Evolutionary conservation across 2,329 filamentous ascomycete genomes (phyloP).

Genomic region (Torrubiella hemipterigena): DNA sequence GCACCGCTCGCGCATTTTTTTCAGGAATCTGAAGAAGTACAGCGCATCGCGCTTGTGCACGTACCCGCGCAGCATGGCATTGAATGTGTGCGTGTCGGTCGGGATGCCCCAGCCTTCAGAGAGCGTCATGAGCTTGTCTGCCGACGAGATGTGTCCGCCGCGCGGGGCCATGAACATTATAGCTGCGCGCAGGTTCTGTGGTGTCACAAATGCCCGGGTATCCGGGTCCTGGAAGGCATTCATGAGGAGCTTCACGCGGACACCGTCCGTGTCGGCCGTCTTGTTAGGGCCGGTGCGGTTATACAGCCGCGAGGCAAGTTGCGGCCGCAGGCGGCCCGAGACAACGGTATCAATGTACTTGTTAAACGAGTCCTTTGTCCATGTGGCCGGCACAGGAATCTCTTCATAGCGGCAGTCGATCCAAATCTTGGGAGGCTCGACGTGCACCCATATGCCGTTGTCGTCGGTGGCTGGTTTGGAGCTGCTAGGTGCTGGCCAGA

Average conservation of each 20-base stretch:
- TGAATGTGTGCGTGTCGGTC: conserved; percentile 34
- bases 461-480: conserved; percentile 10
- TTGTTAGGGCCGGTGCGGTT: conserved; percentile 2
- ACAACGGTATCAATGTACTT: conserved; percentile 29
- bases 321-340: conserved; percentile 21
- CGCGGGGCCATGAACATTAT: conserved; percentile 26
- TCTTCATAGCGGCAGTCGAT: conserved; percentile 23
- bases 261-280: conserved; percentile 22
- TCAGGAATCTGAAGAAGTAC: conserved; percentile 27
- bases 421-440: conserved; percentile 17
- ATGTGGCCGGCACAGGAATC: conserved; percentile 23
- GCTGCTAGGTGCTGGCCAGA: conserved; percentile 20
- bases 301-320: conserved; percentile 23
- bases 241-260: conserved; percentile 25
- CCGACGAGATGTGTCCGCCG: conserved; percentile 21
- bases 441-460: conserved; percentile 22
- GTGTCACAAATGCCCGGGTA: conserved; percentile 22
- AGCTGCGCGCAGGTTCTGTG: conserved; percentile 28
- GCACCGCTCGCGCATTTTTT: conserved; percentile 26
- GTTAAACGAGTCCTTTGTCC: conserved; percentile 29
- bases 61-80: conserved; percentile 31
- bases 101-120: conserved; percentile 24
- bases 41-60: conserved; percentile 24
- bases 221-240: conserved; percentile 24
- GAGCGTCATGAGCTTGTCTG: conserved; percentile 22